phyloP scores from a whole-genome alignment of 2,329 filamentous ascomycete species.

The Teratosphaeria pseudoeucalypti region DNA sequence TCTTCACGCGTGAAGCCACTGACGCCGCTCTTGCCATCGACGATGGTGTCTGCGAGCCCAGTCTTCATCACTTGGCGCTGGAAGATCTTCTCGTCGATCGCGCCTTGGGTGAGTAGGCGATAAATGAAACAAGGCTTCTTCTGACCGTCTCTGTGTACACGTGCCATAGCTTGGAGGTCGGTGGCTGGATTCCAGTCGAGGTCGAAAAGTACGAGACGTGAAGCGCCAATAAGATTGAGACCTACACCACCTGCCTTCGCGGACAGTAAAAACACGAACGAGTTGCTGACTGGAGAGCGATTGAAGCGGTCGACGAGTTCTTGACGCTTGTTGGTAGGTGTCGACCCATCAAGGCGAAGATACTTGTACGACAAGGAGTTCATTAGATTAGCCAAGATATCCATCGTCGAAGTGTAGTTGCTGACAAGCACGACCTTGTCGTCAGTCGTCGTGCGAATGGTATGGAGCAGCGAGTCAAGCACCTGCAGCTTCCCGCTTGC shows the following conservation, averaged over 20 bases:
- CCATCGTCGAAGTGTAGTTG: slow-evolving; percentile 63
- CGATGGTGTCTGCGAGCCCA: slow-evolving; percentile 59
- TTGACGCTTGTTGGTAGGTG: slow-evolving; percentile 54
- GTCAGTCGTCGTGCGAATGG: slow-evolving; percentile 48
- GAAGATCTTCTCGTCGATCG: slow-evolving; percentile 65
- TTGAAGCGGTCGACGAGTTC: slow-evolving; percentile 62
- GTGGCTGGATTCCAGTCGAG: slow-evolving; percentile 69
- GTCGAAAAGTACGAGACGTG: slow-evolving; percentile 60
- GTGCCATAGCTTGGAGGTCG: slow-evolving; percentile 64
- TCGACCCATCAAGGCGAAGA: slow-evolving; percentile 60
- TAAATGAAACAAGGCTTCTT: slow-evolving; percentile 59
- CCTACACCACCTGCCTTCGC: slow-evolving; percentile 62
- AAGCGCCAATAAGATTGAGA: slow-evolving; percentile 61
- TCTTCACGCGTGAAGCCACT: slow-evolving; percentile 57
- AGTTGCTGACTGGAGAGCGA: slow-evolving; percentile 41
- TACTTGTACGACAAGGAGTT: slow-evolving; percentile 50
- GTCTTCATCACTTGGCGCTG: slow-evolving; percentile 63
- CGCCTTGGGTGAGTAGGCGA: slow-evolving; percentile 56
- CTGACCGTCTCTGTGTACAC: slow-evolving; percentile 63
- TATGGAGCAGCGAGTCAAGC: slow-evolving; percentile 54
- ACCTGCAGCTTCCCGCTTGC: slow-evolving; percentile 58
- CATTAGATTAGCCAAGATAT: slow-evolving; percentile 54
- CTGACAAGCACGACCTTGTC: slow-evolving; percentile 69
- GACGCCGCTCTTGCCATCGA: slow-evolving; percentile 53
- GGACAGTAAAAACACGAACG: slow-evolving; percentile 61